Evolutionary conservation across 768 basidiomycete genomes (phyloP), one percentile per base, ranked within the genome.

Genomic region (Tylopilus plumbeoviolaceoides): DNA sequence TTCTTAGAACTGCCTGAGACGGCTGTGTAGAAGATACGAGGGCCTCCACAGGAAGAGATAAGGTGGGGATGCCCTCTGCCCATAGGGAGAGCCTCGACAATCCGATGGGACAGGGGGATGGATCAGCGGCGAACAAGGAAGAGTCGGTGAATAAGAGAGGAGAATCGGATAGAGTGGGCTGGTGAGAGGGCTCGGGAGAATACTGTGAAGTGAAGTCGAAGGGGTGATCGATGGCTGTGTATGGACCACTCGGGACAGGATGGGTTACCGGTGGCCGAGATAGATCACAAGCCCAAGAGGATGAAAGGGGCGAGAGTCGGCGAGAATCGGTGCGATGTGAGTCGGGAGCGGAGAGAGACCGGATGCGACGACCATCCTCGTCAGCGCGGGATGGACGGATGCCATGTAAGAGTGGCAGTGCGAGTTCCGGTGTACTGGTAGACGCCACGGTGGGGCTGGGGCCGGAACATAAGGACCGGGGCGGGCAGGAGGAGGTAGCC

Each of bases 61-160:
- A 76, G 17, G 82, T 75, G n/a, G 76, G 70, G 82, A 88, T 85
- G 53, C 86, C 85, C 59, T 86, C 83, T 21, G 87, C 82, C 63
- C 76, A 77, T 17, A 89, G 73, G 38, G 74, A 77, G 51, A 88
- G 65, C 43, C 38, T 44, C 14, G 69, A 68, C 42, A 76, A 53
- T 38, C 72, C 75, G 49, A 61, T 52, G 25, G 65, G 67, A 55
- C 55, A 68, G 66, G 65, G 73, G 63, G 60, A 64, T 65, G 70
- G 51, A 36, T 71, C 54, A 52, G 57, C 50, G 52, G 67, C 47
- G 55, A 68, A 64, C 12, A 68, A 40, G 27, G 66, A 59, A 41
- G 68, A 68, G 1, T 63, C 54, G 28, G 60, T 55, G 50, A 62
- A 63, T 31, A 58, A 17, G 47, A 70, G 68, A 0, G 68, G 66